Conservation (phyloP, 768 basidiomycete genomes). For the Suillus discolor region DNA sequence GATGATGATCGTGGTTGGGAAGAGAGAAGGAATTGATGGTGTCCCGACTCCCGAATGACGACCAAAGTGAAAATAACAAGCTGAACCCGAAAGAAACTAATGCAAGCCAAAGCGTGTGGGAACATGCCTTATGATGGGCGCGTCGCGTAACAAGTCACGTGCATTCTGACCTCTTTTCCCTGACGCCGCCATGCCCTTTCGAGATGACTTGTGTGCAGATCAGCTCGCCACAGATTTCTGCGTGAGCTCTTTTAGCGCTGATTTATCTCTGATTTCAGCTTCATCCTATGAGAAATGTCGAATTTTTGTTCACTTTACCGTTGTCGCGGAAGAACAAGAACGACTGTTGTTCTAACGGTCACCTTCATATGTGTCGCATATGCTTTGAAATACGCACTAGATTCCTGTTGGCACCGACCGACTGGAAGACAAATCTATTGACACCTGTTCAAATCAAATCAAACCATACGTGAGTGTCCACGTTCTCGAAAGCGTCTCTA, state of each 20-base stretch:
- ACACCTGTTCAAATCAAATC: background rate
- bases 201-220: background rate
- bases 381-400: background rate
- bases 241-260: background rate
- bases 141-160: conserved; percentile 41
- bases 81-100: conserved; percentile 22
- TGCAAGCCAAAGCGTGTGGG: conserved; percentile 26
- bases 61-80: conserved; percentile 30
- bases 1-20: conserved; percentile 11
- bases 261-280: background rate
- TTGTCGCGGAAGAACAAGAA: background rate
- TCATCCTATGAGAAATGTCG: background rate
- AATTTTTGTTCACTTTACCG: background rate
- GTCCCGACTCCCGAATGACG: conserved; percentile 26
- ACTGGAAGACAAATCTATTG: background rate
- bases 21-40: conserved; percentile 17
- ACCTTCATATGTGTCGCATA: background rate
- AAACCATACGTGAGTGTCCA: background rate
- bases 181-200: background rate
- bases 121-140: conserved; percentile 36
- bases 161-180: conserved; percentile 13
- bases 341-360: background rate
- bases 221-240: background rate
- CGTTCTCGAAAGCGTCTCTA: background rate
- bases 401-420: background rate